Conservation (phyloP, 208 protist species). For the Leishmania guyanensis region DNA sequence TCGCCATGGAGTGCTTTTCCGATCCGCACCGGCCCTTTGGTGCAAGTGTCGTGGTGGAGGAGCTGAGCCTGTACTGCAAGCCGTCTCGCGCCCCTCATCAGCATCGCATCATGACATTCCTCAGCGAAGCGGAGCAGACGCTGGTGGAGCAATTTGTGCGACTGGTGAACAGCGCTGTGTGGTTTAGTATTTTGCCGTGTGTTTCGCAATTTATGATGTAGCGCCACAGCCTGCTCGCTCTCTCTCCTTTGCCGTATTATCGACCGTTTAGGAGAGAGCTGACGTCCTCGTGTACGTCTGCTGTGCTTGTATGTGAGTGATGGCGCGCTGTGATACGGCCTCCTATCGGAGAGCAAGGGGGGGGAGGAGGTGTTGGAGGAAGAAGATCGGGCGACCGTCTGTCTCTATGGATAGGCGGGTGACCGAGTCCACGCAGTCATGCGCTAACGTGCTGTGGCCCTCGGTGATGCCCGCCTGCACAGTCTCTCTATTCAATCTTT, state of each 20-base stretch:
- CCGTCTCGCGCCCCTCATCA: constrained; percentile 17
- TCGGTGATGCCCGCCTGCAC: background rate
- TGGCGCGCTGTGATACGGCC: background rate
- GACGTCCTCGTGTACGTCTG: background rate
- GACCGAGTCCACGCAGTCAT: background rate
- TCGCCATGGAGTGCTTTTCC: constrained; percentile 42
- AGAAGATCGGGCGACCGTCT: background rate
- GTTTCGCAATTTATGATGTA: constrained; percentile 14
- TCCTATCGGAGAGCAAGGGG: background rate
- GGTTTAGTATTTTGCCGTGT: constrained; percentile 28
- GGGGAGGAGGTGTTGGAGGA: background rate
- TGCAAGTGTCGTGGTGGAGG: constrained; percentile 31
- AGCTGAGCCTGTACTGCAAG: constrained; percentile 37
- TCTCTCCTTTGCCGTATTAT: background rate
- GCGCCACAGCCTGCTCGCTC: background rate
- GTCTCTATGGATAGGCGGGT: background rate
- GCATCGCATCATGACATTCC: constrained; percentile 30
- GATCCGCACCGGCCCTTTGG: constrained; percentile 22
- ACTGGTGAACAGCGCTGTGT: constrained; percentile 35
- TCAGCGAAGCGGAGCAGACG: constrained; percentile 25
- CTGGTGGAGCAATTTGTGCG: constrained; percentile 35
- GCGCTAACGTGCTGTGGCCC: background rate
- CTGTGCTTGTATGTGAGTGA: background rate
- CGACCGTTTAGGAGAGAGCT: background rate
- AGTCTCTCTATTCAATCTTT: background rate